Conservation (phyloP, 2,329 filamentous ascomycete genomes). For the Botryotinia globosa region DNA sequence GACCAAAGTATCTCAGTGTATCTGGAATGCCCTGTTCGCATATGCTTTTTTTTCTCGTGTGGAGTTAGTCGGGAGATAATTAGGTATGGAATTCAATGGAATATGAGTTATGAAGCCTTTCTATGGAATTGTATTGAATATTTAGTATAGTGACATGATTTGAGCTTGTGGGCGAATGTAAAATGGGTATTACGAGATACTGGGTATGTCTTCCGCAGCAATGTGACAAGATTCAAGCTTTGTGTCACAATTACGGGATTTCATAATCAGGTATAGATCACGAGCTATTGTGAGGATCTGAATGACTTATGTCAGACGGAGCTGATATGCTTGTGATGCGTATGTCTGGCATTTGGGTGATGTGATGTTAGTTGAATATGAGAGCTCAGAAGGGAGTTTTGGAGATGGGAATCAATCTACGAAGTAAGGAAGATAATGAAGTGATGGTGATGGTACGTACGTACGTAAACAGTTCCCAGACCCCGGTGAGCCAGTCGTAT, state of each 20-base stretch:
- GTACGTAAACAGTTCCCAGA: neutral
- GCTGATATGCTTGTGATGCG: neutral
- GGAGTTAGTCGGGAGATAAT: conserved; percentile 4
- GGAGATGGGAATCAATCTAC: neutral
- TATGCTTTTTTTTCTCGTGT: neutral
- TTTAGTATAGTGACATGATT: neutral
- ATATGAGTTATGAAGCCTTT: neutral
- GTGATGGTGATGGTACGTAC: too few species aligned
- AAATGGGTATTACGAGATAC: neutral
- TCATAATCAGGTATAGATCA: neutral
- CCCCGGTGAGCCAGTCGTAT: neutral
- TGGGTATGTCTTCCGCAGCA: neutral
- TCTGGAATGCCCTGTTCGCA: conserved; percentile 5
- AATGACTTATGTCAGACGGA: neutral
- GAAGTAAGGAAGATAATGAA: neutral
- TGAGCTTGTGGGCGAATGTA: neutral
- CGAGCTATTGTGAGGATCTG: neutral
- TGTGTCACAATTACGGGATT: neutral
- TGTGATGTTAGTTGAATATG: neutral
- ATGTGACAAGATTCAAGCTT: neutral
- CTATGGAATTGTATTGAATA: neutral
- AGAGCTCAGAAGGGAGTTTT: neutral
- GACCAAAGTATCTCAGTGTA: neutral
- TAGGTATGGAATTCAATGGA: neutral
- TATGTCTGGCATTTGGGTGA: neutral